Percentiles rank a stretch among this genome's conserved stretches.
These are phyloP conservation scores for Stagonosporopsis tanaceti DNA, from an alignment of 2,329 filamentous ascomycete species.

Conservation along the genomic window DNA sequence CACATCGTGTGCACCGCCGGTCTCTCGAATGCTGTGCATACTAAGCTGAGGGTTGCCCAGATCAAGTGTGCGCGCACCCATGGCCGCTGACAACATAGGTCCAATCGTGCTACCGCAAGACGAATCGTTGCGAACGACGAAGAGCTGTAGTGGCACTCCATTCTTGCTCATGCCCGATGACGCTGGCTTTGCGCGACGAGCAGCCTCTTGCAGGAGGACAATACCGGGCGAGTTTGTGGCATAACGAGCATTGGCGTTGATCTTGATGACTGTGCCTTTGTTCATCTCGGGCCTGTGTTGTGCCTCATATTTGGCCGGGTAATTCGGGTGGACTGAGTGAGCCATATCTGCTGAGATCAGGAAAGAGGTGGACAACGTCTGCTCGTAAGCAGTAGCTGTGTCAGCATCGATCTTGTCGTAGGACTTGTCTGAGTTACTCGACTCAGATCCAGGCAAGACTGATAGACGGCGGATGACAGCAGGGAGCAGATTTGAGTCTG, in stretches of 20 bases:
- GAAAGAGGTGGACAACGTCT: slow-evolving; percentile 90
- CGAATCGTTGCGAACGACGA: slow-evolving; percentile 95
- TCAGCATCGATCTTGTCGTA: slow-evolving; percentile 70
- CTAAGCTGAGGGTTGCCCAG: slow-evolving; percentile 92
- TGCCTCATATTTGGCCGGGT: slow-evolving; percentile 86
- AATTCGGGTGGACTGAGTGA: slow-evolving; percentile 95
- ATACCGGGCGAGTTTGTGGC: slow-evolving; percentile 96
- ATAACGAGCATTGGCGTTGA: slow-evolving; percentile 97
- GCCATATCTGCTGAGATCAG: slow-evolving; percentile 98
- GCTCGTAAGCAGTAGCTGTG: slow-evolving; percentile 83
- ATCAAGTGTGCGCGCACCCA: slow-evolving; percentile 89
- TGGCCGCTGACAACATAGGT: slow-evolving; percentile 88
- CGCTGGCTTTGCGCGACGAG: slow-evolving; percentile 65
- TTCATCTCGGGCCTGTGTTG: slow-evolving; percentile 96
- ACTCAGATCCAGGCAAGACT: slow-evolving; percentile 71
- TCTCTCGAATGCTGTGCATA: slow-evolving; percentile 98
- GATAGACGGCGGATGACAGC: slow-evolving; percentile 86
- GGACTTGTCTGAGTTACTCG: slow-evolving; percentile 65
- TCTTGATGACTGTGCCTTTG: slow-evolving; percentile 93
- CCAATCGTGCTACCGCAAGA: slow-evolving; percentile 96
- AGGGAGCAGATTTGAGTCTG: slow-evolving; percentile 89
- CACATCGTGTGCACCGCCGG: slow-evolving; percentile 85
- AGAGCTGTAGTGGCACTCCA: slow-evolving; percentile 88
- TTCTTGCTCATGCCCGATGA: slow-evolving; percentile 57
- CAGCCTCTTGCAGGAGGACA: slow-evolving; percentile 88